Conservation (phyloP, 768 basidiomycete genomes). For the Cyathus striatus region DNA sequence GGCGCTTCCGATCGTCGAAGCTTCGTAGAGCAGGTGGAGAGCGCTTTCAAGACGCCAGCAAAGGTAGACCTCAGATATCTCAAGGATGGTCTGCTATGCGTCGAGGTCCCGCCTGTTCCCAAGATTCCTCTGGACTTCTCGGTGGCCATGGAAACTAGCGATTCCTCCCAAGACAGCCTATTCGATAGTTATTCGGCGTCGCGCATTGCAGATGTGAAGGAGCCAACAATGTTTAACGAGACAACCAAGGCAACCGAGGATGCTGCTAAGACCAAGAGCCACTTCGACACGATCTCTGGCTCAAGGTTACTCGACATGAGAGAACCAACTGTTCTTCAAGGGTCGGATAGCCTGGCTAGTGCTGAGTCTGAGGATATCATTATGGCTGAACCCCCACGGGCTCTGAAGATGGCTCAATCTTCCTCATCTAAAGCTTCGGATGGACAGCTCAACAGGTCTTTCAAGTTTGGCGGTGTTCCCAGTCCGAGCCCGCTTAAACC, state of each 20-base stretch:
- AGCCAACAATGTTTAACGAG: slow-evolving; percentile 13
- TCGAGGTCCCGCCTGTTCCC: slow-evolving; percentile 50
- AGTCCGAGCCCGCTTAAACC: slow-evolving; percentile 14
- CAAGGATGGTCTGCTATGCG: slow-evolving; percentile 21
- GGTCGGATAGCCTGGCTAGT: slow-evolving; percentile 31
- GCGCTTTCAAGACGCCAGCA: slow-evolving; percentile 73
- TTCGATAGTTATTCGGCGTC: slow-evolving; percentile 21
- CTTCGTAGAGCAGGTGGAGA: slow-evolving; percentile 81
- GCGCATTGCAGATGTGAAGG: slow-evolving; percentile 24
- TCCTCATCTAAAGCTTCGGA: slow-evolving; percentile 46
- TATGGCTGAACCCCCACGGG: slow-evolving; percentile 11
- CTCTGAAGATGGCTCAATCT: slow-evolving; percentile 18
- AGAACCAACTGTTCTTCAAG: slow-evolving; percentile 33
- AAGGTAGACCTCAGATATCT: slow-evolving; percentile 57
- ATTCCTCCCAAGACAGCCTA: slow-evolving; percentile 7
- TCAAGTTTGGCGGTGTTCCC: slow-evolving; percentile 67
- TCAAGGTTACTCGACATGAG: slow-evolving; percentile 18
- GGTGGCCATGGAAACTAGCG: not conserved
- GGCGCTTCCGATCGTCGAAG: slow-evolving; percentile 65
- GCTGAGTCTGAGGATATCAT: slow-evolving; percentile 15
- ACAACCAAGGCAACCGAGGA: slow-evolving; percentile 7
- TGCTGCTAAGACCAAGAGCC: slow-evolving; percentile 6
- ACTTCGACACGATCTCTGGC: slow-evolving; percentile 7
- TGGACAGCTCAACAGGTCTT: slow-evolving; percentile 64
- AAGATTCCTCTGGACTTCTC: slow-evolving; percentile 29